These are phyloP conservation scores for Yamadazyma scolyti DNA, from an alignment of 805 yeast species.

Conservation along the genomic window DNA sequence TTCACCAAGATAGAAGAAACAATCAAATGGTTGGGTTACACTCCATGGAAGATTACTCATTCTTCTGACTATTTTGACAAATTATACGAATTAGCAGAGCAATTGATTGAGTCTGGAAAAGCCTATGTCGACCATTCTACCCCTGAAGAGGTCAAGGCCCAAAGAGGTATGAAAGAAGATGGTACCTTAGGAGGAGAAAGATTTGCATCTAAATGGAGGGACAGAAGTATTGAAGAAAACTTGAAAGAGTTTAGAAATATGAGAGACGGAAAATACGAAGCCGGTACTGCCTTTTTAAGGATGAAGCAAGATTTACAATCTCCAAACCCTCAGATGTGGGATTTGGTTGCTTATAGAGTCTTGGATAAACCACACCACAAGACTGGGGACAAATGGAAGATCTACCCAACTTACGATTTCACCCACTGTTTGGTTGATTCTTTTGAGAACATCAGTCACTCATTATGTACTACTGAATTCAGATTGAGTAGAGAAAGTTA, in stretches of 20 bases:
- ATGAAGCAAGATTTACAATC: slow-evolving; percentile 92
- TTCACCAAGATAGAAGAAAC: slow-evolving; percentile 80
- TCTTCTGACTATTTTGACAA: slow-evolving; percentile 93
- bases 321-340: slow-evolving; percentile 99
- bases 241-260: slow-evolving; percentile 79
- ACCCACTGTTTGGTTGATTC: slow-evolving; percentile 99
- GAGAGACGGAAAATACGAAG: slow-evolving; percentile 84
- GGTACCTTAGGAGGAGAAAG: slow-evolving; percentile 95
- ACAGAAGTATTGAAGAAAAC: slow-evolving; percentile 67
- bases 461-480: slow-evolving; percentile 95
- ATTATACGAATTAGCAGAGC: slow-evolving; percentile 85
- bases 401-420: slow-evolving; percentile 97
- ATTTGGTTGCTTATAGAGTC: slow-evolving; percentile 93
- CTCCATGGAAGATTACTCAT: slow-evolving; percentile 92
- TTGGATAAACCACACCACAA: slow-evolving; percentile 90
- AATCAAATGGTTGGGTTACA: slow-evolving; percentile 91
- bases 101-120: slow-evolving; percentile 60
- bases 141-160: slow-evolving; percentile 81
- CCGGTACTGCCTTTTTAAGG: slow-evolving; percentile 92
- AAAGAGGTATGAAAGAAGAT: slow-evolving; percentile 87
- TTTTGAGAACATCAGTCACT: slow-evolving; percentile 92
- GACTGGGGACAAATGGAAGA: slow-evolving; percentile 96
- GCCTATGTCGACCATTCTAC: slow-evolving; percentile 96
- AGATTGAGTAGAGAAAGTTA: slow-evolving; percentile 88
- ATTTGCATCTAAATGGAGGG: slow-evolving; percentile 74